Base-by-base conservation (phyloP, 2,329 filamentous ascomycete genomes). In the Penicillium sp. region DNA sequence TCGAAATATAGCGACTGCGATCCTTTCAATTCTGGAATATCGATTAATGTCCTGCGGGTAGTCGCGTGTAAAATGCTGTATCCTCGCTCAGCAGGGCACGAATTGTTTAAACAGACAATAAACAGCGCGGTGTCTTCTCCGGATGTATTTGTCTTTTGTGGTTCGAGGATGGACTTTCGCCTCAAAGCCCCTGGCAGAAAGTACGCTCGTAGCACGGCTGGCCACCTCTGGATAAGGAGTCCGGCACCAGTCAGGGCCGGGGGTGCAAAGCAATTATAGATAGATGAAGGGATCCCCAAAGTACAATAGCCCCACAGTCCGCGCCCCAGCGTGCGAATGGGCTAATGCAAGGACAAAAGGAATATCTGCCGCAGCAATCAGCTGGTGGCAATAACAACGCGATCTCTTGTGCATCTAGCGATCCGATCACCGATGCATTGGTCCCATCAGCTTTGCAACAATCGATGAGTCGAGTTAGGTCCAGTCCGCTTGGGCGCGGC, bases 331-430 rank as follows among this genome's bases (percentile, higher is more conserved):
- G 33, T 49, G n/a, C 36, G 13, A 20, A 27, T 41, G 8, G 24
- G 43, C 51, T 52, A 42, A 60, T 61, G 60, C 60, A 63, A 63
- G 60, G 60, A 59, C 53, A 54, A 56, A 60, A 50, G 26, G 39
- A 52, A 56, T 55, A 57, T 51, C 54, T 47, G 49, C 50, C 40
- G 56, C 51, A 30, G 55, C 48, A 36, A 49, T 37, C 46, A 52
- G 21, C 27, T 33, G 54, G 60, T 63, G 60, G 60, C 60, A 59
- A 63, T 60, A 52, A 33, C 30, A 37, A 39, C 50, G 41, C 52
- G 53, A 58, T 56, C 46, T 58, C 44, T 50, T 40, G 36, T 51
- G 51, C 52, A 42, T 44, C 23, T 46, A 29, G 48, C 44, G 56
- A 58, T 60, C 55, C 34, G 58, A 54, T 60, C 55, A 49, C 21